Base-by-base conservation (phyloP, 192 early-diverging fungal genomes). In the Coemansia umbellata region DNA sequence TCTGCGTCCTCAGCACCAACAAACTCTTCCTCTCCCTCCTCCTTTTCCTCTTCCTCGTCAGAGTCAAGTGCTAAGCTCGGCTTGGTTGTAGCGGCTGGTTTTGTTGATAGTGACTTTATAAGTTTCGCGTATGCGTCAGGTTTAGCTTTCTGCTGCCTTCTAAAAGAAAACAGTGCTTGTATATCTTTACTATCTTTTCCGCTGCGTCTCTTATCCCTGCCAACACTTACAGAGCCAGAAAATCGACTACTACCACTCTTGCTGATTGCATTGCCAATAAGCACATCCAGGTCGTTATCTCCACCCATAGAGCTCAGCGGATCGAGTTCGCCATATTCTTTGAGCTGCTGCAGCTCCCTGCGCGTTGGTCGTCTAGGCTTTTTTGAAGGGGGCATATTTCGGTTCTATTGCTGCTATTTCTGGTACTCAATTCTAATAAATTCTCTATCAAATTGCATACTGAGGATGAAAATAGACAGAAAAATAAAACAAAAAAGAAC, bases 301-400 rank as follows among this genome's bases (percentile, higher is more conserved):
- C 58, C 69, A 26, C 27, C 45, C 19, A 45, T 44, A 26, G 56
- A 51, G 43, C 42, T 66, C 5, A 72, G 56, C 14, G 74, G 69
- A 55, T 78, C 82, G 3, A 88, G 69, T 53, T 88, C 85, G 43
- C 86, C 86, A 55, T 88, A 88, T 30, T 88, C 86, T 32, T 84
- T 78, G 47, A 88, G 77, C 56, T 82, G 73, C 55, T 76, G 67
- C 32, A 76, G 58, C 44, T 76, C 62, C 53, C 65, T 76, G 26
- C 73, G 73, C 19, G 73, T 65, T 31, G 69, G 73, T 53, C 47
- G 58, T 28, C 47, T 56, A 15, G 66, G 55, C 42, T 76, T 76
- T 52, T 37, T 65, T 26, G 73, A 53, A 9, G 66, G 73, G 40
- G 73, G 73, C 73, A 76, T 76, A 10, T 18, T 28, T 19, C 18